Evolutionary conservation across 345 rosid species (phyloP).

Genomic region (Acer campestre): DNA sequence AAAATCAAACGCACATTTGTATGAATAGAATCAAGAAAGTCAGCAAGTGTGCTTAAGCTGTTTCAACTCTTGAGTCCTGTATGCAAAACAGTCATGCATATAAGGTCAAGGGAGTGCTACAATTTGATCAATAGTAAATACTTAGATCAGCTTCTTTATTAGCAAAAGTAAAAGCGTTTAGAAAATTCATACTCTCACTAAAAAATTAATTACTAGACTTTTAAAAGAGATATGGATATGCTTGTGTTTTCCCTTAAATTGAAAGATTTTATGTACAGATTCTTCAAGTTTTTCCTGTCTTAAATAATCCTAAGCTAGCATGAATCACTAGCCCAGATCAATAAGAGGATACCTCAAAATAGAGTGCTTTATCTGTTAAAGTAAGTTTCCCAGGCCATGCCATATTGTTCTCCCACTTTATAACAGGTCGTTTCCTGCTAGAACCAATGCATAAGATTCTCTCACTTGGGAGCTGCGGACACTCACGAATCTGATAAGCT

Average conservation of each 20-base stretch:
- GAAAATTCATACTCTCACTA: neutral
- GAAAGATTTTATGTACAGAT: neutral
- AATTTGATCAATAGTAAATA: too few relatives aligned
- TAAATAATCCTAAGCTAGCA: neutral
- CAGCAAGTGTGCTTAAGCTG: neutral
- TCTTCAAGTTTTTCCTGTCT: neutral
- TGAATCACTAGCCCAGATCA: neutral
- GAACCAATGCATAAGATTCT: constrained; percentile 77
- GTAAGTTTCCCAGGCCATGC: constrained; percentile 96
- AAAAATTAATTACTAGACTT: neutral
- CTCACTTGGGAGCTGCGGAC: constrained; percentile 56
- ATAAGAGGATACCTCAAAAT: constrained; percentile 70
- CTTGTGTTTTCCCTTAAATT: neutral
- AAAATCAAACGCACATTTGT: neutral
- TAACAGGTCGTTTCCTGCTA: constrained; percentile 85
- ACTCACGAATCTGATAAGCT: constrained; percentile 60
- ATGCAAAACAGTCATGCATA: neutral
- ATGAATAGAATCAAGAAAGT: neutral
- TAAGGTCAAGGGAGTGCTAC: neutral
- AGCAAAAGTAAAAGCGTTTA: neutral
- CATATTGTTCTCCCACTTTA: constrained; percentile 89
- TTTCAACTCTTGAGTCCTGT: neutral
- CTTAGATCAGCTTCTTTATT: neutral
- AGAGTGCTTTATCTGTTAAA: constrained; percentile 84
- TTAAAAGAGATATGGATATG: neutral